phyloP scores from a whole-genome alignment of 148 eudicot genomes.

The Rhododendron kiyosumense region DNA sequence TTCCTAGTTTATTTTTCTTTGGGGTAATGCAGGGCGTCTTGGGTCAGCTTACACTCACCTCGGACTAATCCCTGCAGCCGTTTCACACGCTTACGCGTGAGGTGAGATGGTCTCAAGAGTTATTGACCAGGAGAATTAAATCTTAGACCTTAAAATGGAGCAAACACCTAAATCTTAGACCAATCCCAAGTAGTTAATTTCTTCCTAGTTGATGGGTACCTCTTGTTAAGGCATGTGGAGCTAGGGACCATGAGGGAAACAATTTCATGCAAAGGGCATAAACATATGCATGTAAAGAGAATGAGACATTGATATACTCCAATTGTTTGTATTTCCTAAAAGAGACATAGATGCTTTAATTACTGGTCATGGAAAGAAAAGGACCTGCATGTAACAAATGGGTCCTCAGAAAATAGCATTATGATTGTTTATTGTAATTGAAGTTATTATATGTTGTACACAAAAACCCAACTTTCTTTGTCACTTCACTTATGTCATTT shows the following conservation, averaged over 20 bases:
- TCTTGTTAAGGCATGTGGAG: background rate
- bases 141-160: no score
- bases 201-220: background rate
- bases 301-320: background rate
- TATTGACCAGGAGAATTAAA: no score
- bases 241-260: slow-evolving; percentile 1
- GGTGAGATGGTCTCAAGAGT: no score
- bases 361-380: background rate
- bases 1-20: background rate
- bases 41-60: no score
- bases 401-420: background rate
- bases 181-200: background rate
- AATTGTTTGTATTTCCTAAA: background rate
- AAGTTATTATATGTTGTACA: background rate
- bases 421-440: background rate
- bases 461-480: background rate
- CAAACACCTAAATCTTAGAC: no score
- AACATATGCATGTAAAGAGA: background rate
- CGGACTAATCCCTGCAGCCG: no score
- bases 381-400: background rate
- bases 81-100: no score
- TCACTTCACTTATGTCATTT: background rate
- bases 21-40: no score
- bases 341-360: background rate
- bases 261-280: background rate